phyloP scores from a whole-genome alignment of 75 land plant species.

The Chamaecyparis obtusa region DNA sequence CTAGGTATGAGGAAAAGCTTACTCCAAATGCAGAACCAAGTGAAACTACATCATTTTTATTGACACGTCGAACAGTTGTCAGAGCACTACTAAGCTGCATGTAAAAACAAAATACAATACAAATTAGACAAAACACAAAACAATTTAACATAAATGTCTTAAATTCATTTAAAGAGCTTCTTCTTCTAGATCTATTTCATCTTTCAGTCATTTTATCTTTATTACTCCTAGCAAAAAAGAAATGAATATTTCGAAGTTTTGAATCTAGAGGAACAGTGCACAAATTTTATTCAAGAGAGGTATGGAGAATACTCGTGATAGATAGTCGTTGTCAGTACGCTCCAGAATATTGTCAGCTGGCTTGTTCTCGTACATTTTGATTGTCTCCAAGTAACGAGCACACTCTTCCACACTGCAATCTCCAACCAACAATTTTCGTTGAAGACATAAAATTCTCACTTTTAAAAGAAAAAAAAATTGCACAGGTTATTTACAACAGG shows the following conservation, averaged over 20 bases:
- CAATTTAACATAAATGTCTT: background rate
- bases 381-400: conserved; percentile 96
- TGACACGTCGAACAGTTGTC: conserved; percentile 80
- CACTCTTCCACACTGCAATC: conserved; percentile 87
- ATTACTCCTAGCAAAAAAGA: too few species aligned
- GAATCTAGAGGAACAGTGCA: background rate
- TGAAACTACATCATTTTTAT: conserved; percentile 90
- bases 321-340: conserved; percentile 83
- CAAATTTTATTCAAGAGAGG: background rate
- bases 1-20: conserved; percentile 10
- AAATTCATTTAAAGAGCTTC: background rate
- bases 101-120: conserved; percentile 7
- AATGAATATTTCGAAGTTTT: background rate
- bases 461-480: background rate
- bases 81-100: conserved; percentile 75
- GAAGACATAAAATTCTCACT: background rate
- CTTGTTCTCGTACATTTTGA: conserved; percentile 95
- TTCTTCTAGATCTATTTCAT: background rate
- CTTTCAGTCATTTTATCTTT: background rate
- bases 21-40: conserved; percentile 98
- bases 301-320: conserved; percentile 68
- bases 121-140: background rate
- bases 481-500: background rate
- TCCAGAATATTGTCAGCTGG: conserved; percentile 93
- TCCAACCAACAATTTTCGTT: background rate